Percentiles rank a stretch among this genome's conserved stretches.
phyloP scores from a whole-genome alignment of 345 rosid genomes.

The Cardiospermum halicacabum region DNA sequence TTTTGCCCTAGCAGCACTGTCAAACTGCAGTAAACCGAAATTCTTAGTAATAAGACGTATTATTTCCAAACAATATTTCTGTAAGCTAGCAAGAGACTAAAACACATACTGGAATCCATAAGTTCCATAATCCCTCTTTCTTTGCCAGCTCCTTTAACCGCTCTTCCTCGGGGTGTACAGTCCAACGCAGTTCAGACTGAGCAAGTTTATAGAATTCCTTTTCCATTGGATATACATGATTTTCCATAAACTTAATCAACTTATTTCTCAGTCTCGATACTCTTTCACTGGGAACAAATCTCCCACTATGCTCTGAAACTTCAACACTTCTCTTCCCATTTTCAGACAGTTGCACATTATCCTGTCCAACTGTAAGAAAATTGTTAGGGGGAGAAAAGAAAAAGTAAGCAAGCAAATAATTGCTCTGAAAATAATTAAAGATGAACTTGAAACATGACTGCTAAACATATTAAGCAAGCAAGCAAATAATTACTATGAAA shows the following conservation, averaged over 20 bases:
- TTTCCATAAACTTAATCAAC: constrained; percentile 85
- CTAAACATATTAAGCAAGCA: neutral
- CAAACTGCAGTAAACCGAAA: constrained; percentile 48
- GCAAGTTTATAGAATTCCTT: constrained; percentile 70
- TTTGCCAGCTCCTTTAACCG: constrained; percentile 79
- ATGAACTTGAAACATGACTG: constrained; percentile 2
- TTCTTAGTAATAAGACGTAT: constrained; percentile 6
- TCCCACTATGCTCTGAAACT: constrained; percentile 53
- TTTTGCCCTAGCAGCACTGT: constrained; percentile 84
- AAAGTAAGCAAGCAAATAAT: neutral
- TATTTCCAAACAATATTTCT: neutral
- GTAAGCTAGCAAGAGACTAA: neutral
- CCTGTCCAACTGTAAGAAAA: constrained; percentile 30
- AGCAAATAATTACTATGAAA: constrained; percentile 2
- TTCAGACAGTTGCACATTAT: constrained; percentile 17
- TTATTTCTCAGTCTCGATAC: constrained; percentile 59
- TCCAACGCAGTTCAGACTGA: constrained; percentile 72
- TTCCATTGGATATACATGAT: constrained; percentile 81
- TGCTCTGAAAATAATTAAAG: neutral
- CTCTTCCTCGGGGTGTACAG: constrained; percentile 90
- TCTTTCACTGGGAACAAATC: constrained; percentile 60
- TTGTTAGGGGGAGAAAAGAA: constrained; percentile 7
- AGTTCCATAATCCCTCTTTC: constrained; percentile 91
- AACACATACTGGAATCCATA: constrained; percentile 72
- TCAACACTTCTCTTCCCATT: constrained; percentile 26